Evolutionary conservation across 1,139 yeast species (phyloP), one percentile per base, ranked within the genome.

Genomic region (Scheffersomyces quercinus): DNA sequence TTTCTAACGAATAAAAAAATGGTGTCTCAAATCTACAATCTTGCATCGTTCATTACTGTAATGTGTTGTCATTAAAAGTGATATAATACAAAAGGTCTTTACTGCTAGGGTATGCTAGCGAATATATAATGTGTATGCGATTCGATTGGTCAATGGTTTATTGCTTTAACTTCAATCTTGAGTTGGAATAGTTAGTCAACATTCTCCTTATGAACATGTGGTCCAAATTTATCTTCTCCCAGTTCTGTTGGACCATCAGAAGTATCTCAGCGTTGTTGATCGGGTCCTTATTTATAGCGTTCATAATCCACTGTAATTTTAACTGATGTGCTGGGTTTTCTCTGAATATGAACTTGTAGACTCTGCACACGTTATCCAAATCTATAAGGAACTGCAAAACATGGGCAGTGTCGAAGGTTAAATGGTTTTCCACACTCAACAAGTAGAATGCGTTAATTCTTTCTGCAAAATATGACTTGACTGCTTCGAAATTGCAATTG

Each of bases 291-390:
- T 16, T 24, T 5, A 36, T 14, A 9, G 32, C 38, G 14, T 36
- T 15, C 38, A 36, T 36, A 11, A 36, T 28, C 38, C 38, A 36
- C 15, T 36, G 38, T 13, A 36, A 26, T 28, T 28, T 36, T n/a
- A 36, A 28, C 14, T 28, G 20, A 10, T 26, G 38, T 4, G 13
- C 13, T 5, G 38, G 31, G 3, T 26, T 13, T 28, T 36, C 38
- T 10, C 30, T 26, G 38, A 36, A 36, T 9, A 36, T 13, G 20
- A 24, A 28, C 30, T 24, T n/a, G 20, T 36, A 36, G n/a, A 36
- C 38, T n/a, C 10, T 24, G 14, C 38, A 9, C 10, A 36, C 12
- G n/a, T 14, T 14, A 16, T 28, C 38, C 28, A 36, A 14, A 15
- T 36, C 24, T 14, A 26, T 24, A 16, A 36, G 16, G 16, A 36